Evolutionary conservation across 2,329 filamentous ascomycete species (phyloP).

Genomic region (Calonectria montana): DNA sequence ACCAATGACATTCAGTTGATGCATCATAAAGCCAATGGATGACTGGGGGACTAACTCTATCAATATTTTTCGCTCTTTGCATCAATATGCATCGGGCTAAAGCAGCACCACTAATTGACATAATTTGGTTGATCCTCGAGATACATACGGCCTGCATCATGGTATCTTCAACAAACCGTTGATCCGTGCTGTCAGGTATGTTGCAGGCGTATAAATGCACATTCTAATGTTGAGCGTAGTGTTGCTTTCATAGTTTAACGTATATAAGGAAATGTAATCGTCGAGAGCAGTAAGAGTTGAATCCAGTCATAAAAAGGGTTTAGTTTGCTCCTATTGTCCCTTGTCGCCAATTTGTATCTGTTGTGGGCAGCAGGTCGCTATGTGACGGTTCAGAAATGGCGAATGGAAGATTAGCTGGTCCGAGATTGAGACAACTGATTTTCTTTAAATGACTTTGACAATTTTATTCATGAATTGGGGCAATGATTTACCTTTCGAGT

Average conservation of each 20-base stretch:
- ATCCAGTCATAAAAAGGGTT: constrained; percentile 10
- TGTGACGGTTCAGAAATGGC: constrained; percentile 9
- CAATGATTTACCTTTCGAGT: background rate
- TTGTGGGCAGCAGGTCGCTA: constrained; percentile 6
- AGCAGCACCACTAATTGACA: background rate
- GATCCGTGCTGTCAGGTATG: background rate
- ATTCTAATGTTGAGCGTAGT: constrained; percentile 4
- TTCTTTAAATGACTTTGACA: too few species aligned
- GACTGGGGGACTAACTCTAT: background rate
- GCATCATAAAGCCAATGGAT: constrained; percentile 7
- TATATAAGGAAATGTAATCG: background rate
- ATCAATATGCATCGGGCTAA: background rate
- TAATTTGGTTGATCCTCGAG: constrained; percentile 3
- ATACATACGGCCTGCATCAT: constrained; percentile 13
- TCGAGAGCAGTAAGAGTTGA: constrained; percentile 13
- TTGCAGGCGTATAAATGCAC: constrained; percentile 16
- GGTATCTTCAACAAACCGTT: background rate
- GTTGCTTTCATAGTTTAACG: background rate
- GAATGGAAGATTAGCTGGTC: background rate
- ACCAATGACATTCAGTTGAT: constrained; percentile 15
- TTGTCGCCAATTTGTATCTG: background rate
- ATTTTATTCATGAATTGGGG: too few species aligned
- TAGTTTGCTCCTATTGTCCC: constrained; percentile 10
- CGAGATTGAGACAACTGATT: constrained; percentile 1
- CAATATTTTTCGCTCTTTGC: background rate